phyloP scores from a whole-genome alignment of 2,329 filamentous ascomycete genomes.

The Clarireedia hainanense region DNA sequence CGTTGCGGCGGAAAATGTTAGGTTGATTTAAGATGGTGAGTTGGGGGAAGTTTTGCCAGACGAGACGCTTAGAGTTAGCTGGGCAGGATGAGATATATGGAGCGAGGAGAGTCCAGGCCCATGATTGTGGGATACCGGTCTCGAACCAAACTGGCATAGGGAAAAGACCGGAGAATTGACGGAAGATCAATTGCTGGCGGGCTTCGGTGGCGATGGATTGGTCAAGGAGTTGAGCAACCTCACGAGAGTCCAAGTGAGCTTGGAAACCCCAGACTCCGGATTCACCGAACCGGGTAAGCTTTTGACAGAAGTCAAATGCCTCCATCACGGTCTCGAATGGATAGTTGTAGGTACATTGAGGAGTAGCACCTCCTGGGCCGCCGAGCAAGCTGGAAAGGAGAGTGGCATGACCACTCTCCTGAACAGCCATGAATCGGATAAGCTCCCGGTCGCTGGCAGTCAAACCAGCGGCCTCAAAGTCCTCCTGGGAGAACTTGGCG shows the following conservation, averaged over 20 bases:
- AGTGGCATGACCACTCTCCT: slow-evolving; percentile 72
- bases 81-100: slow-evolving; percentile 77
- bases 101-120: slow-evolving; percentile 75
- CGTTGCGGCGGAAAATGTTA: slow-evolving; percentile 61
- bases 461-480: slow-evolving; percentile 63
- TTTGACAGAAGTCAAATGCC: slow-evolving; percentile 78
- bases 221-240: slow-evolving; percentile 63
- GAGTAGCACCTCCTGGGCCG: slow-evolving; percentile 47
- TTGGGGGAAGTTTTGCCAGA: slow-evolving; percentile 79
- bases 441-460: slow-evolving; percentile 61
- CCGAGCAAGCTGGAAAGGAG: slow-evolving; percentile 73
- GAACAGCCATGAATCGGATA: slow-evolving; percentile 68
- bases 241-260: slow-evolving; percentile 67
- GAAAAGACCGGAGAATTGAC: slow-evolving; percentile 72
- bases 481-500: slow-evolving; percentile 56
- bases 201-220: slow-evolving; percentile 74
- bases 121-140: slow-evolving; percentile 71
- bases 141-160: slow-evolving; percentile 82
- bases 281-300: slow-evolving; percentile 76
- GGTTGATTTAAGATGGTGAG: slow-evolving; percentile 68
- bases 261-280: slow-evolving; percentile 76
- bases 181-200: slow-evolving; percentile 77
- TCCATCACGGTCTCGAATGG: slow-evolving; percentile 67
- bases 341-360: slow-evolving; percentile 73
- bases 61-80: slow-evolving; percentile 60